Evolutionary conservation across 345 rosid genomes (phyloP), one percentile per base, ranked within the genome.

Genomic region (Arabis hirsuta): DNA sequence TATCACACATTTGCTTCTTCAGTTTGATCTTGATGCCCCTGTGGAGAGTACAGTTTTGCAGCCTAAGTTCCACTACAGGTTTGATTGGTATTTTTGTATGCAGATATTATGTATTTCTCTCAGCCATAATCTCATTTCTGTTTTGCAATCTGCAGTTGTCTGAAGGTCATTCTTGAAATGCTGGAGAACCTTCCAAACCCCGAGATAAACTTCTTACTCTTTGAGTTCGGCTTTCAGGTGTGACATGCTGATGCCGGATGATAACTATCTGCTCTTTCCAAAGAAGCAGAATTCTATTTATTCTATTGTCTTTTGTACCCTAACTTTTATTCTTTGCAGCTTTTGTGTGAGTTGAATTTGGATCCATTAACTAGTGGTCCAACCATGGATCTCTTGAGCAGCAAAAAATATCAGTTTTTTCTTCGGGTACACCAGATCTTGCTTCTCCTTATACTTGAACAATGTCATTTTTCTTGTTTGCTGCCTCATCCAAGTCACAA

Each of bases 31-130:
- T 65, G 96, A 91, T 51, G 71, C 84, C 22, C 79, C 92, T 4
- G 81, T 94, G 58, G 98, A 91, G 72, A 87, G 79, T 74, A 86
- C 97, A 69, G 72, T 85, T 79, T 79, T 94, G 71, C 97, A 91
- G 83, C 97, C 98, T 42, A 94, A 89, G 80, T 91, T 87, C 78
- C 92, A 89, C 76, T 94, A 85, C 96, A 92, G 98, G 96, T 92
- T 81, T 68, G 62, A 46, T 70, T 11, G 42, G 73, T 45, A 32
- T 48, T 65, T 48, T 65, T 55, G 34, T 47, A 34, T 43, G 38
- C 12, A 55, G 47, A 7, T 41, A 65, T 53, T 48, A 43, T 48
- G 51, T 55, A 22, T 42, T 10, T 71, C 26, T 39, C 47, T 55
- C 39, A 26, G 58, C 72, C 50, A 36, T 48, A 24, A 65, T 64